Conservation (phyloP, 176 grass and related monocot genomes). For the Rhipidocladum racemiflorum region DNA sequence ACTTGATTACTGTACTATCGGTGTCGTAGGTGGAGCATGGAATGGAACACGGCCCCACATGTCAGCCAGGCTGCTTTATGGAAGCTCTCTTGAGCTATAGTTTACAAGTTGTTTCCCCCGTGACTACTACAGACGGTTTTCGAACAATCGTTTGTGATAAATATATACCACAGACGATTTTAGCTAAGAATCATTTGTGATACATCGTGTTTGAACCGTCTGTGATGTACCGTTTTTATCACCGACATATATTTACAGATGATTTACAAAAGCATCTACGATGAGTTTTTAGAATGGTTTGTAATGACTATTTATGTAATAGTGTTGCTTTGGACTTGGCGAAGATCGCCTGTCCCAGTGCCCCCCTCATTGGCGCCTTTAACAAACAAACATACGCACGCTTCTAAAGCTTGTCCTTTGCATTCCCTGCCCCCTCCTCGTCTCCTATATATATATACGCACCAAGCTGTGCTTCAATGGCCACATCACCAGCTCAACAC, state of each 20-base stretch:
- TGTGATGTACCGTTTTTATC: too few relatives aligned
- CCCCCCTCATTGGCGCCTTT: constrained; percentile 36
- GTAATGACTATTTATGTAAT: too few relatives aligned
- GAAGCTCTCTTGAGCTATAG: not conserved
- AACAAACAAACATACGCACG: constrained; percentile 55
- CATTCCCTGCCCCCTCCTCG: not conserved
- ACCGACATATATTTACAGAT: too few relatives aligned
- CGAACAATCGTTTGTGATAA: too few relatives aligned
- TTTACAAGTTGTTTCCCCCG: not conserved
- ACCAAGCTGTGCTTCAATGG: not conserved
- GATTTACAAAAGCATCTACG: too few relatives aligned
- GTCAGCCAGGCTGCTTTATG: not conserved
- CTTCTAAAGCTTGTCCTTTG: constrained; percentile 67
- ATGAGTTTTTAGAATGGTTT: too few relatives aligned
- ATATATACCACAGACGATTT: too few relatives aligned
- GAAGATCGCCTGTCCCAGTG: not conserved
- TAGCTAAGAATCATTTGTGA: too few relatives aligned
- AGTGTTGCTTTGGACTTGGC: too few relatives aligned
- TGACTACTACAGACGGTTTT: too few relatives aligned
- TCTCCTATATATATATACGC: constrained; percentile 58
- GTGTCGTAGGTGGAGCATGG: not conserved
- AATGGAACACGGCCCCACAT: not conserved
- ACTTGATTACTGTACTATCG: not conserved
- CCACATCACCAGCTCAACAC: constrained; percentile 16
- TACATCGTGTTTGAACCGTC: too few relatives aligned